Conservation (phyloP, 2,329 filamentous ascomycete genomes). For the Chaetomium olivaceum region DNA sequence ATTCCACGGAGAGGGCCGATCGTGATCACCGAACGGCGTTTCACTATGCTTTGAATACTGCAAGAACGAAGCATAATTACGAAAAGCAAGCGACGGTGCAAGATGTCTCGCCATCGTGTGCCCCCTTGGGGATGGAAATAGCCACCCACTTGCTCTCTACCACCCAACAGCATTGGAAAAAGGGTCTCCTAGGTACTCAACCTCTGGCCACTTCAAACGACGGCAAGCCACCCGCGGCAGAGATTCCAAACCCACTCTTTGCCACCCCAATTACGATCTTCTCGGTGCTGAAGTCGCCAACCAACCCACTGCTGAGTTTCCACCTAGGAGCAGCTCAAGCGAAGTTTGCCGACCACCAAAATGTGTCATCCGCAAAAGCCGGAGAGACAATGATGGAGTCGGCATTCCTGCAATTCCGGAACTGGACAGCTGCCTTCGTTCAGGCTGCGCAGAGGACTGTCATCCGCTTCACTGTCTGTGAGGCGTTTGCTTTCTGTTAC, state of each 20-base stretch:
- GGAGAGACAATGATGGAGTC: conserved; percentile 34
- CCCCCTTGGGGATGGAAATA: conserved; percentile 15
- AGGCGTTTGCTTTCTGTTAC: conserved; percentile 54
- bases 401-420: conserved; percentile 48
- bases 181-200: neutral
- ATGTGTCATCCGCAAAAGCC: neutral
- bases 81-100: neutral
- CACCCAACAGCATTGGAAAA: conserved; percentile 22
- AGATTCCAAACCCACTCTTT: conserved; percentile 48
- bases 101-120: conserved; percentile 16
- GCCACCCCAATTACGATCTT: conserved; percentile 38
- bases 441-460: conserved; percentile 34
- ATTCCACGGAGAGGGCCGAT: neutral
- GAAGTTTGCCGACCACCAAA: conserved; percentile 35
- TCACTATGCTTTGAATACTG: neutral
- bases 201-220: neutral
- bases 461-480: conserved; percentile 50
- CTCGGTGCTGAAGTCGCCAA: conserved; percentile 42
- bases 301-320: conserved; percentile 56
- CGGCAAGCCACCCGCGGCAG: neutral
- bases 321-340: conserved; percentile 55
- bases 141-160: conserved; percentile 10
- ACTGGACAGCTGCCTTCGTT: conserved; percentile 48
- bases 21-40: neutral
- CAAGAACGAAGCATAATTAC: neutral